Conservation (phyloP, 2,329 filamentous ascomycete genomes). For the Cytospora mali region DNA sequence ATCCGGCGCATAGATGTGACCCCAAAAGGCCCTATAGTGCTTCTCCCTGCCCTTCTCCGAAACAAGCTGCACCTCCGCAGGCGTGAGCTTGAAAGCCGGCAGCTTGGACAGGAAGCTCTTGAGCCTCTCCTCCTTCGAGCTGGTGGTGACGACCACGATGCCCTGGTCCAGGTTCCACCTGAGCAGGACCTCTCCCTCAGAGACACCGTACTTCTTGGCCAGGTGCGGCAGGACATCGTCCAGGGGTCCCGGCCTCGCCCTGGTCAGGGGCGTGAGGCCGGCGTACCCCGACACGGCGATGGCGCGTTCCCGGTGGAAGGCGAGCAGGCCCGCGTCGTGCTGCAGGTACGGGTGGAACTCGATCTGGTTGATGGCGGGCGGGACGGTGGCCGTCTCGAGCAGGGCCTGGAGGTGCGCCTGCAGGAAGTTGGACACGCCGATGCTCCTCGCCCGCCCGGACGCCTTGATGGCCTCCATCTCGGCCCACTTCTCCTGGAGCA, state of each 20-base stretch:
- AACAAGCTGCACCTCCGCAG: constrained; percentile 61
- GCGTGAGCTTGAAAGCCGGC: constrained; percentile 60
- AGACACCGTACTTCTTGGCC: constrained; percentile 56
- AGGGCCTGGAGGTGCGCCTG: constrained; percentile 57
- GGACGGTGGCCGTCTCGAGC: constrained; percentile 60
- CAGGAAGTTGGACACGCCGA: constrained; percentile 78
- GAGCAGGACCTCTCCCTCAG: constrained; percentile 55
- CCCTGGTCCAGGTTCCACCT: constrained; percentile 63
- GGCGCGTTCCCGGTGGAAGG: constrained; percentile 43
- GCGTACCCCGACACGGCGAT: constrained; percentile 43
- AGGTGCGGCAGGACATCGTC: constrained; percentile 52
- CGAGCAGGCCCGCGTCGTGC: constrained; percentile 50
- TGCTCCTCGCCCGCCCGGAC: constrained; percentile 66
- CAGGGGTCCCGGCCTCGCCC: constrained; percentile 55
- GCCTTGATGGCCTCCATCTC: constrained; percentile 67
- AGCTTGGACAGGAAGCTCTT: constrained; percentile 56
- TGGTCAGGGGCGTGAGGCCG: constrained; percentile 39
- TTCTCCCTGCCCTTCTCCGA: constrained; percentile 58
- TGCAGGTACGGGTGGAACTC: constrained; percentile 79
- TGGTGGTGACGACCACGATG: constrained; percentile 62
- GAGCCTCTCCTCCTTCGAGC: constrained; percentile 59
- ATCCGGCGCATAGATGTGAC: constrained; percentile 51
- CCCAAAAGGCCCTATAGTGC: constrained; percentile 65
- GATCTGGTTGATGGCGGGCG: constrained; percentile 77
- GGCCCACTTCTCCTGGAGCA: constrained; percentile 62